Evolutionary conservation across 805 yeast genomes (phyloP), one percentile per base, ranked within the genome.

Genomic region (Nakazawaea siamensis): DNA sequence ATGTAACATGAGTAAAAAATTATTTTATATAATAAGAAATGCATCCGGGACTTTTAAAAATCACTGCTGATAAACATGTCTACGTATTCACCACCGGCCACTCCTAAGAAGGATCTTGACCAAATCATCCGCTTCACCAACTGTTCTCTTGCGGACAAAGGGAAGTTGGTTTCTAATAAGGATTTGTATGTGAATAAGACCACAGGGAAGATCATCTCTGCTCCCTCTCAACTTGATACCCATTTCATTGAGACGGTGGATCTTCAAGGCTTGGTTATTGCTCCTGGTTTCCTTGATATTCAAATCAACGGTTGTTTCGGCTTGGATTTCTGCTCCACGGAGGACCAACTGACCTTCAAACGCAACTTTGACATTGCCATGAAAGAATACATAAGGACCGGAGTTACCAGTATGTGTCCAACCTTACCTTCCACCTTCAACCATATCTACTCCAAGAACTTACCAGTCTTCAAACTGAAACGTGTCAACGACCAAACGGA

Each of bases 231-330:
- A 18, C n/a, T n/a, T n/a, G 32, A 32, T 8, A 26, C 24, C 11
- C 34, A 27, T 24, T 27, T 37, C 23, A 33, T 41, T 24, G 51
- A 50, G 28, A 50, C 50, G 3, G 48, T 73, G 11, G 75, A 73
- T 43, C 51, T 73, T 32, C 42, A 62, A n/a, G 76, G 74, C 4
- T 45, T 51, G 14, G 57, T 68, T 20, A 42, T 73, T 23, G 64
- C 76, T 0, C 78, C 80, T 0, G 80, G 80, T 1, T 70, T 64
- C 47, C 52, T 73, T 10, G 80, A 73, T 47, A 62, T 69, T 42
- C 80, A 73, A 49, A 68, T 71, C 40, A 73, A 73, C 43, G 80
- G 79, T 9, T 62, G 73, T 37, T 73, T 62, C 41, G 80, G 79
- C 3, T 55, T 72, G 42, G 75, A 73, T 41, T 73, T 66, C 49